These are phyloP conservation scores for Grosmannia huntii DNA, from an alignment of 2,329 filamentous ascomycete genomes.

Conservation along the genomic window DNA sequence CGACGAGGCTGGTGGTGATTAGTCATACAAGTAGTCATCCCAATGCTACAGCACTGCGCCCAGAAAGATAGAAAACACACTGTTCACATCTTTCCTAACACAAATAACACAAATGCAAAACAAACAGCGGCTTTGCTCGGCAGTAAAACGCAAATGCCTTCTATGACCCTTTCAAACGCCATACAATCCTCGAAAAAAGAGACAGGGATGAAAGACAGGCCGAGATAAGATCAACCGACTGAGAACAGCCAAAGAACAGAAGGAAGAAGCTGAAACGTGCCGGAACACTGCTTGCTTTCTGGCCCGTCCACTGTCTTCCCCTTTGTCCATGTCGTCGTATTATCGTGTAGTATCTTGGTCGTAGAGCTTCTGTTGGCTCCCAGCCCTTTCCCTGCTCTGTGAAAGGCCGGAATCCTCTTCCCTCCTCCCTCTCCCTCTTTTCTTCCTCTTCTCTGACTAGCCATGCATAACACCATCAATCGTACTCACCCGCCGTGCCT, in stretches of 20 bases:
- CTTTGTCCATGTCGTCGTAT: neutral
- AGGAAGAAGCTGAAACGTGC: neutral
- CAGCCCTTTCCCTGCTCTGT: neutral
- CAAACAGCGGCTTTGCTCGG: neutral
- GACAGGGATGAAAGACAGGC: slow-evolving; percentile 1
- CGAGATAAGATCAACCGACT: neutral
- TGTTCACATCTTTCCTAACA: neutral
- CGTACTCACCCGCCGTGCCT: too few species aligned
- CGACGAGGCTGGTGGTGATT: slow-evolving; percentile 14
- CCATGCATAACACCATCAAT: too few species aligned
- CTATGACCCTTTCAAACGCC: slow-evolving; percentile 15
- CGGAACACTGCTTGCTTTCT: too few species aligned
- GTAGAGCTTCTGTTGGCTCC: neutral
- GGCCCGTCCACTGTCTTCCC: neutral
- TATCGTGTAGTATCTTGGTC: neutral
- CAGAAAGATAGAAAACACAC: too few species aligned
- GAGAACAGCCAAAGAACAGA: neutral
- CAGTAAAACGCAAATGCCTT: slow-evolving; percentile 9
- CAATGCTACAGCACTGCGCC: too few species aligned
- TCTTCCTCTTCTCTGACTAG: too few species aligned
- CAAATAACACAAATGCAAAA: neutral
- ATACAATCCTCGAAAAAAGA: neutral
- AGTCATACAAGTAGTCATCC: neutral
- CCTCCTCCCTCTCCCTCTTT: neutral
- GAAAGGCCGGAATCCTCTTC: neutral